Percentiles rank a stretch among this genome's conserved stretches.
Conservation (phyloP, 2,329 filamentous ascomycete species). For the Colletotrichum echinochloae region DNA sequence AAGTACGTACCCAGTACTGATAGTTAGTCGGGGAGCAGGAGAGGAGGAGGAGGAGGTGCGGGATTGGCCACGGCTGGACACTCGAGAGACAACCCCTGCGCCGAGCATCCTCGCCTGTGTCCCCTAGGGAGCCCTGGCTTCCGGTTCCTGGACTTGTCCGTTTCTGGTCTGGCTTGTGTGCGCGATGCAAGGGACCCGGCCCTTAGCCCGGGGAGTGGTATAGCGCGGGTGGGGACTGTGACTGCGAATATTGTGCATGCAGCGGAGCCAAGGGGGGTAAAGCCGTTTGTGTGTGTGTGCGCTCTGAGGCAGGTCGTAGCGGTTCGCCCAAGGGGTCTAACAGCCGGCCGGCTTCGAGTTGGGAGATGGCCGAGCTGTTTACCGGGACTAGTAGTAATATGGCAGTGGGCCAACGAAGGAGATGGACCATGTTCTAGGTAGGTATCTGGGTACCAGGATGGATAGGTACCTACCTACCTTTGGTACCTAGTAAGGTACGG, state of each 20-base stretch:
- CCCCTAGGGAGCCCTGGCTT: no score
- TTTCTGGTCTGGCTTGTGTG: constrained; percentile 24
- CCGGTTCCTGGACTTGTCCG: constrained; percentile 31
- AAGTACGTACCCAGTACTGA: no score
- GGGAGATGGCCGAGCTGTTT: no score
- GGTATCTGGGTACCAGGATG: no score
- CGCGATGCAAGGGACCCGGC: constrained; percentile 33
- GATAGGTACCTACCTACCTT: no score
- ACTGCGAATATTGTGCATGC: no score
- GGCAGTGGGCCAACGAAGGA: not conserved
- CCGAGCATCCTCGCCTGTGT: not conserved
- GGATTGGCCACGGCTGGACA: constrained; percentile 23
- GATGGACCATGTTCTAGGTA: no score
- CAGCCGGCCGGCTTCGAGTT: not conserved
- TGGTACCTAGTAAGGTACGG: no score
- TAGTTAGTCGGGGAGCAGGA: no score
- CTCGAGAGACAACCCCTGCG: constrained; percentile 33
- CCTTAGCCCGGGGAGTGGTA: not conserved
- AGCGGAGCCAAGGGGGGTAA: not conserved
- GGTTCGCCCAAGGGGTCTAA: not conserved
- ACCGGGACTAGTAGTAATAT: no score
- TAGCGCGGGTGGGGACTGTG: not conserved
- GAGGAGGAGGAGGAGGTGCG: constrained; percentile 12
- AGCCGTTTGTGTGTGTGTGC: not conserved
- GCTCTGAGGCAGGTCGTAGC: not conserved